phyloP scores from a whole-genome alignment of 2,329 filamentous ascomycete genomes.

The Chaetomium sp. region DNA sequence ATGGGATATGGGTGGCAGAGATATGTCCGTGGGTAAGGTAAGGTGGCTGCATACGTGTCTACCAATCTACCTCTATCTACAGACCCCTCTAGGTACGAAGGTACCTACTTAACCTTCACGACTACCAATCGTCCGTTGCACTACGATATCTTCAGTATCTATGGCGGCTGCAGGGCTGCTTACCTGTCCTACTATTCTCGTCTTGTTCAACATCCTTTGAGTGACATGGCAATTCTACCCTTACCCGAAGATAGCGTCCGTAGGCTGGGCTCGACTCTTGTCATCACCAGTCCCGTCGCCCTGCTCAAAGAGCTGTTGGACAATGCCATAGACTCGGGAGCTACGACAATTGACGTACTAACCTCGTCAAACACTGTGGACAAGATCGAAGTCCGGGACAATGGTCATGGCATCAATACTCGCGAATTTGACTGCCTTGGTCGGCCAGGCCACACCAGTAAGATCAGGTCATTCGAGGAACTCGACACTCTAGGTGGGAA shows the following conservation, averaged over 20 bases:
- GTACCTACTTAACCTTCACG: too few species aligned
- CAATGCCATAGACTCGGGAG: conserved; percentile 67
- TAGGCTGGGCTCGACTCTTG: conserved; percentile 54
- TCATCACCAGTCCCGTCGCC: conserved; percentile 52
- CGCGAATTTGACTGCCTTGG: conserved; percentile 58
- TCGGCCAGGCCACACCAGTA: conserved; percentile 67
- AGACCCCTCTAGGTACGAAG: too few species aligned
- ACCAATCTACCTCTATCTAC: too few species aligned
- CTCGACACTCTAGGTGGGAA: conserved; percentile 48
- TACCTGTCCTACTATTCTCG: neutral
- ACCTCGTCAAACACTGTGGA: conserved; percentile 62
- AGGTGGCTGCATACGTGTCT: too few species aligned
- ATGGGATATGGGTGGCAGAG: too few species aligned
- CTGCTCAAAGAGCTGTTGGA: conserved; percentile 73
- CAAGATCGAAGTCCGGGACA: conserved; percentile 63
- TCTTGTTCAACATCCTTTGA: neutral
- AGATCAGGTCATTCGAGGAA: conserved; percentile 59
- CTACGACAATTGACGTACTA: conserved; percentile 58
- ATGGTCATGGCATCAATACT: conserved; percentile 62
- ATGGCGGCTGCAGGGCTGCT: neutral
- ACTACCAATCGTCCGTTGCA: too few species aligned
- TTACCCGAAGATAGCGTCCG: conserved; percentile 45
- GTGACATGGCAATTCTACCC: conserved; percentile 42
- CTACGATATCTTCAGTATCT: neutral
- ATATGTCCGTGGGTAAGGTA: too few species aligned